Base-by-base conservation (phyloP, 2,329 filamentous ascomycete genomes). In the Calonectria fujianensis region DNA sequence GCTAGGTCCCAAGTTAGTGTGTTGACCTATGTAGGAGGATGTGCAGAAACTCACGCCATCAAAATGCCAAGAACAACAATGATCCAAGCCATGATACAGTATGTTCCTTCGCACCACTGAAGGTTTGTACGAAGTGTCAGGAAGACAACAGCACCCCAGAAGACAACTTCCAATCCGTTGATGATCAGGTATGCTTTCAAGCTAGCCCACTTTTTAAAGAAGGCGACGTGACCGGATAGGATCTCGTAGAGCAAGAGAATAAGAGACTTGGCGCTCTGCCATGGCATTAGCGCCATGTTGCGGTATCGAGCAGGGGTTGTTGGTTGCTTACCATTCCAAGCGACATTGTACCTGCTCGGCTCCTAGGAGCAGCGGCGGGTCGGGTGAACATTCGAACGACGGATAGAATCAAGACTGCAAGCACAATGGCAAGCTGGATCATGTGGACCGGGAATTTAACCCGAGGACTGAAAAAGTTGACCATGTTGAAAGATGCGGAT, bases 171-270 rank as follows among this genome's bases (percentile, higher is more conserved):
- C 18, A 88, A 78, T 51, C 74, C 80, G 77, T 86, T 87, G 70
- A 88, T 79, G 50, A 87, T 85, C 8, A 81, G 74, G 75, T 87
- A 83, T 11, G 85, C 85, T 76, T 87, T 88, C 4, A 84, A 77
- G 75, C 83, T 86, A 35, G 74, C 79, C 85, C 85, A 88, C 72
- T 80, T 82, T n/a, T 80, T 75, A 67, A 87, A 82, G 1, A 76
- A 75, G 7, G 73, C 45, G 18, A 82, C 75, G 70, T 86, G 84
- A 39, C 84, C 82, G 39, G 84, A 84, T 2, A 86, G 75, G 51
- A 88, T 74, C 69, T 87, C 83, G 75, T 88, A 88, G n/a, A 75
- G 64, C 71, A 88, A 81, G 67, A 88, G 79, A 50, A 86, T 75
- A 29, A 88, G 76, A 1, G 85, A 85, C 77, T 88, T 88, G 37